Conservation (phyloP, 176 grass and related monocot genomes). For the Triticum aestivum region IWGSC_CS_RefSeq_v2.1 NC_057802.1:59345702-59346201, state of each 20-base stretch:
- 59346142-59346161: conserved; percentile 32
- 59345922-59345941: background rate
- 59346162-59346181: background rate
- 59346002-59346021: conserved; percentile 23
- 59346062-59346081: conserved; percentile 42
- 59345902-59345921: background rate
- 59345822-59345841: background rate
- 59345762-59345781: background rate
- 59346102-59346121: conserved; percentile 28
- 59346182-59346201: conserved; percentile 25
- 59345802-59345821: background rate
- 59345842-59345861: background rate
- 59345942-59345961: background rate
- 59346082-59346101: conserved; percentile 50
- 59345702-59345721: background rate
- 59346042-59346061: conserved; percentile 28
- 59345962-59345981: background rate
- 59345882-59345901: background rate
- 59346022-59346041: conserved; percentile 52
- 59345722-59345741: conserved; percentile 11
- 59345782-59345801: background rate
- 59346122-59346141: conserved; percentile 51
- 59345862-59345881: background rate
- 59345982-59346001: conserved; percentile 4
- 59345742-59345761: background rate